phyloP scores from a whole-genome alignment of 768 basidiomycete genomes.

The Brasilioporus rufonigricans region DNA sequence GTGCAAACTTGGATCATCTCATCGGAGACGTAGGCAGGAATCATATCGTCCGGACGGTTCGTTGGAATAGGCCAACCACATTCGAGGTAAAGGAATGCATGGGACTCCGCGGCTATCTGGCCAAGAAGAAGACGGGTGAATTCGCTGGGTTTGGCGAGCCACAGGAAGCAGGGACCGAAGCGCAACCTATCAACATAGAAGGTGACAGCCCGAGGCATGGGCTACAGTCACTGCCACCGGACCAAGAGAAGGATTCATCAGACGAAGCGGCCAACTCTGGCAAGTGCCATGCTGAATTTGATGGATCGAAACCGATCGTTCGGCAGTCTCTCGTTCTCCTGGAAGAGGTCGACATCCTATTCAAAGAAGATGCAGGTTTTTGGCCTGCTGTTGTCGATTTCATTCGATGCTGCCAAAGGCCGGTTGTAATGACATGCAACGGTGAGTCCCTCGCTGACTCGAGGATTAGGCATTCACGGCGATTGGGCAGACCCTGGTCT shows the following conservation, averaged over 20 bases:
- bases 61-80: slow-evolving; percentile 3
- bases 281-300: slow-evolving; percentile 4
- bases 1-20: slow-evolving; percentile 70
- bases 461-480: slow-evolving; percentile 11
- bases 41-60: slow-evolving; percentile 62
- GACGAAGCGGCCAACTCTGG: slow-evolving; percentile 1
- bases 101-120: slow-evolving; percentile 20
- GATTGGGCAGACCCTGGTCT: slow-evolving; percentile 57
- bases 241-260: background rate
- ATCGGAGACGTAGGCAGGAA: slow-evolving; percentile 95
- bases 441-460: slow-evolving; percentile 46
- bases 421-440: slow-evolving; percentile 94
- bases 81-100: slow-evolving; percentile 5
- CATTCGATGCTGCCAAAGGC: slow-evolving; percentile 80
- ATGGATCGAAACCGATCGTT: slow-evolving; percentile 33
- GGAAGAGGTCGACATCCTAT: slow-evolving; percentile 95
- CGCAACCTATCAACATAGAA: slow-evolving; percentile 23
- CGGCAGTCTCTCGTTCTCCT: slow-evolving; percentile 87
- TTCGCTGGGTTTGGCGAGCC: background rate
- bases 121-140: slow-evolving; percentile 4
- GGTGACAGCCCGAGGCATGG: slow-evolving; percentile 6
- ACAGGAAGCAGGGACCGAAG: slow-evolving; percentile 16
- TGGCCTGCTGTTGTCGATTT: slow-evolving; percentile 81
- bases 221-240: background rate
- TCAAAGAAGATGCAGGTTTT: slow-evolving; percentile 81